These are phyloP conservation scores for Debaryomycetaceae sp. DNA, from an alignment of 1,139 yeast genomes.

Conservation along the genomic window DNA sequence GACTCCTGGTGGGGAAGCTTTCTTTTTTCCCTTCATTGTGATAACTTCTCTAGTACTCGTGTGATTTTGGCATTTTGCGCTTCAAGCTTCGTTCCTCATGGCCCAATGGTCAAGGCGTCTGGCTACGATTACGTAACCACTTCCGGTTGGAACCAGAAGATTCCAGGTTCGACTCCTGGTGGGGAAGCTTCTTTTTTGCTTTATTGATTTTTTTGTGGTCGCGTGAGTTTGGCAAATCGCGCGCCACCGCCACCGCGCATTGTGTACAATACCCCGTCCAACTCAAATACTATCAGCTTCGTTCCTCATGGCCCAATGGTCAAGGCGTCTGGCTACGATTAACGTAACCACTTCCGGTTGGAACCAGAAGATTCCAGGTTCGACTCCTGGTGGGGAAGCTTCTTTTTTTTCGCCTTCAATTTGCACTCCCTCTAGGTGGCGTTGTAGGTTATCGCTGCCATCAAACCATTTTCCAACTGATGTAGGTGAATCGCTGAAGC, in stretches of 20 bases:
- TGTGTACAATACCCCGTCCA: too few species aligned
- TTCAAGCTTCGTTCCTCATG: slow-evolving; percentile 72
- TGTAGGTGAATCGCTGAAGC: too few species aligned
- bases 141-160: slow-evolving; percentile 51
- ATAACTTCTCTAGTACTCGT: too few species aligned
- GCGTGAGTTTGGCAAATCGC: too few species aligned
- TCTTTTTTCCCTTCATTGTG: too few species aligned
- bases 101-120: slow-evolving; percentile 94
- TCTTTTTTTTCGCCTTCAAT: slow-evolving; percentile 23
- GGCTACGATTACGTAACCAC: slow-evolving; percentile 68
- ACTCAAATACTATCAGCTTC: slow-evolving; percentile 24
- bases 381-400: slow-evolving; percentile 95
- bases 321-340: slow-evolving; percentile 90
- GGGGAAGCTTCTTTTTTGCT: slow-evolving; percentile 68
- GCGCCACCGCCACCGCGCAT: too few species aligned
- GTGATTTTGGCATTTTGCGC: too few species aligned
- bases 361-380: slow-evolving; percentile 80
- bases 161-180: slow-evolving; percentile 96
- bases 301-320: slow-evolving; percentile 91
- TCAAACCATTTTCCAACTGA: too few species aligned
- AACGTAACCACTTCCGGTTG: slow-evolving; percentile 41
- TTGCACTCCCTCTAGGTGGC: too few species aligned
- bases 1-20: slow-evolving; percentile 92
- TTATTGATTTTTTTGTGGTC: too few species aligned
- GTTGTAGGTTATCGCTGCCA: too few species aligned